These are phyloP conservation scores for Aureobasidium sp. DNA, from an alignment of 2,329 filamentous ascomycete genomes.

Conservation along the genomic window DNA sequence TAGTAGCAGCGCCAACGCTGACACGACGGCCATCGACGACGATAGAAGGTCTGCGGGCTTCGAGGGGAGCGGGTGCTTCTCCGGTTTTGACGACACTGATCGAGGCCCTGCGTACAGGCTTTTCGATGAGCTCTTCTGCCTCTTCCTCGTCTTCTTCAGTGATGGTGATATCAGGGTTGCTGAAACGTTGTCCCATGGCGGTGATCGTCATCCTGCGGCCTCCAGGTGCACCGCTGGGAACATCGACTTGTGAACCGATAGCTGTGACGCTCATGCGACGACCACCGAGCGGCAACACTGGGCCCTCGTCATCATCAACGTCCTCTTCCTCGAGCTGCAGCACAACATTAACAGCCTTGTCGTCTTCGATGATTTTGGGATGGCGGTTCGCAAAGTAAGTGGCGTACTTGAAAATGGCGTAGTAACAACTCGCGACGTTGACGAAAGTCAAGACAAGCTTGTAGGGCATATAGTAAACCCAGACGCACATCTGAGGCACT, in stretches of 20 bases:
- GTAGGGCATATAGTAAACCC: conserved; percentile 37
- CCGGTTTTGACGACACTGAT: conserved; percentile 3
- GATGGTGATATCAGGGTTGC: background rate
- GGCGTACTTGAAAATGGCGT: conserved; percentile 31
- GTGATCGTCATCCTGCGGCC: conserved; percentile 13
- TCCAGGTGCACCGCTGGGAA: background rate
- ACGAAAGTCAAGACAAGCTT: conserved; percentile 38
- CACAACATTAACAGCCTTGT: conserved; percentile 26
- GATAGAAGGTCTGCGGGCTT: background rate
- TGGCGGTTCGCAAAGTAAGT: conserved; percentile 39
- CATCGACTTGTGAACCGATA: conserved; percentile 11
- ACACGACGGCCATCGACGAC: background rate
- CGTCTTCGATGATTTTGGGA: conserved; percentile 41
- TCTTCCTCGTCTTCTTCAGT: conserved; percentile 7
- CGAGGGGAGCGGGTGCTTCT: background rate
- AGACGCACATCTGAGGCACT: conserved; percentile 29
- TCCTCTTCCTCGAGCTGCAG: conserved; percentile 14
- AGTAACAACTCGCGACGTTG: conserved; percentile 31
- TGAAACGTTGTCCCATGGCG: conserved; percentile 12
- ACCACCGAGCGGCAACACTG: conserved; percentile 2
- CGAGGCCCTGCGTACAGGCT: conserved; percentile 6
- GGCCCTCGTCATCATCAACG: background rate
- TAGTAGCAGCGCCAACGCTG: background rate
- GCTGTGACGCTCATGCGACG: conserved; percentile 16
- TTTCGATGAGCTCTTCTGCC: background rate